Percentiles rank a stretch among this genome's conserved stretches.
Conservation (phyloP, 805 yeast genomes). For the Diddensiella santjacobensis region DNA sequence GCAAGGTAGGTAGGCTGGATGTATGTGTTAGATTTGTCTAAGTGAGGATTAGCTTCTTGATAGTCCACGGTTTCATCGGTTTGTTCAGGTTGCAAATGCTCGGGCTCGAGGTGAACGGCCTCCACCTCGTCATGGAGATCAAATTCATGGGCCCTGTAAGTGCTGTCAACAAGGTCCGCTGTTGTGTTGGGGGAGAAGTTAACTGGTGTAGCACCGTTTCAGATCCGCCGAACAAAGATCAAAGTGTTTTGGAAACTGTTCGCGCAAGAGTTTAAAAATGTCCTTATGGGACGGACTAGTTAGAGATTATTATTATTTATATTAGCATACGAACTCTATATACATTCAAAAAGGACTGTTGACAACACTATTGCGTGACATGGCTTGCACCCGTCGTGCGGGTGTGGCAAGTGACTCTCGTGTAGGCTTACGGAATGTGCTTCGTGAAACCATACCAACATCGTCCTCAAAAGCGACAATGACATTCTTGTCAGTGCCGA, state of each 20-base stretch:
- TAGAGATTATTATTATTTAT: background rate
- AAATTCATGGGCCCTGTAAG: conserved; percentile 1
- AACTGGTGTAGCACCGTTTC: conserved; percentile 7
- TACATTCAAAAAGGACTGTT: conserved; percentile 27
- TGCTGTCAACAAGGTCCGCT: background rate
- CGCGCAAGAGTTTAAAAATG: conserved; percentile 22
- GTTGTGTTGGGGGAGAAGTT: background rate
- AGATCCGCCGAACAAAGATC: conserved; percentile 16
- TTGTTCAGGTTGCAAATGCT: conserved; percentile 24
- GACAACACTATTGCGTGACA: conserved; percentile 25
- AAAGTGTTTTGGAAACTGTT: conserved; percentile 20
- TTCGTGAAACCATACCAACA: conserved; percentile 64
- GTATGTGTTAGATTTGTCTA: background rate
- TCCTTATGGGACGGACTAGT: conserved; percentile 10
- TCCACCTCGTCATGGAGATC: conserved; percentile 14
- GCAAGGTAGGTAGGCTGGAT: conserved; percentile 17
- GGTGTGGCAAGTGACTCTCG: conserved; percentile 42
- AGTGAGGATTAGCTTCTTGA: conserved; percentile 17
- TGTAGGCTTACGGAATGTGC: conserved; percentile 55
- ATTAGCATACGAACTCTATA: background rate
- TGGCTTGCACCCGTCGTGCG: conserved; percentile 21
- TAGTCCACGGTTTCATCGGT: conserved; percentile 23
- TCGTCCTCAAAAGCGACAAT: conserved; percentile 73
- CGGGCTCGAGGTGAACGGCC: conserved; percentile 19
- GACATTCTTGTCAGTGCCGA: conserved; percentile 66